These are phyloP conservation scores for Globisporangium recalcitrans DNA, from an alignment of 352 stramenopile genomes.

Conservation along the genomic window DNA sequence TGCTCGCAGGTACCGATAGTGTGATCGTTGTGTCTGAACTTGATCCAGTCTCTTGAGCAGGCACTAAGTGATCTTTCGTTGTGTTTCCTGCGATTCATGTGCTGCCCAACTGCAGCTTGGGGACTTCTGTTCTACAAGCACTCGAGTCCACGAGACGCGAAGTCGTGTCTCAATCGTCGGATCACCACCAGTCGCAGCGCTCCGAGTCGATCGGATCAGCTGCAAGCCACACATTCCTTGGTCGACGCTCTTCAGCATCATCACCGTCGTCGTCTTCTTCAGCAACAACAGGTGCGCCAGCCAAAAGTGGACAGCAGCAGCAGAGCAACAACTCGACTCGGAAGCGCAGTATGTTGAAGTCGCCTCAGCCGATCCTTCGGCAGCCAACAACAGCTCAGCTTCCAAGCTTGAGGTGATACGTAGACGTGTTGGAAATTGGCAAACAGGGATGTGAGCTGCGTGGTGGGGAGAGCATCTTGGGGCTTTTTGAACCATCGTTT, in stretches of 20 bases:
- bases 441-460: background rate
- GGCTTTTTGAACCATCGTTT: background rate
- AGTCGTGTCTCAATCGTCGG: background rate
- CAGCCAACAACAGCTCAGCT: background rate
- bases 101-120: constrained; percentile 2
- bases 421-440: too few species aligned
- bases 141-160: constrained; percentile 55
- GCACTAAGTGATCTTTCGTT: background rate
- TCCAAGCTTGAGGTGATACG: constrained; percentile 6
- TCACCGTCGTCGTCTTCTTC: background rate
- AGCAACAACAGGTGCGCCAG: background rate
- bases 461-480: too few species aligned
- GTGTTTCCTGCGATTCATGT: background rate
- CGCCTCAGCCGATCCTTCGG: background rate
- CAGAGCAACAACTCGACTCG: background rate
- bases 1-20: constrained; percentile 22
- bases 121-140: constrained; percentile 35
- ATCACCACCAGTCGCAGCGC: constrained; percentile 6
- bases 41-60: background rate
- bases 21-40: background rate
- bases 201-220: background rate
- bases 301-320: background rate
- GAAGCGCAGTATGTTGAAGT: background rate
- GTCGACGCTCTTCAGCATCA: constrained; percentile 1
- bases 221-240: constrained; percentile 9